Conservation (phyloP, 164 flowering plant genomes). For the grape (Vitis vinifera) region DNA sequence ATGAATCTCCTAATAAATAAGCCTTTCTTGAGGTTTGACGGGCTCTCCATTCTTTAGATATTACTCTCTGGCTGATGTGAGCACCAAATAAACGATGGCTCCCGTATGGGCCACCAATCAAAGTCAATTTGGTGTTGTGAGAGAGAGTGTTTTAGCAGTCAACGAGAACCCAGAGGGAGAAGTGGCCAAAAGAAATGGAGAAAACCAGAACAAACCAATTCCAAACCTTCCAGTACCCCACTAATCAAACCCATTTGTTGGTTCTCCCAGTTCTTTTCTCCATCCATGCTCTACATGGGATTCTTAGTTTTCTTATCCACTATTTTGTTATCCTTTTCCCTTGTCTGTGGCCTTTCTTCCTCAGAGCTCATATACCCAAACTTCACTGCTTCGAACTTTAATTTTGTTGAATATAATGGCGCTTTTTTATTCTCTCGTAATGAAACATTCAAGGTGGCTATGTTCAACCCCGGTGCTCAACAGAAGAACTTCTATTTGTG, state of each 20-base stretch:
- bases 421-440: constrained; percentile 62
- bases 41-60: not conserved
- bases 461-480: constrained; percentile 46
- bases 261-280: not conserved
- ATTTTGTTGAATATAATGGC: constrained; percentile 50
- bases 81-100: constrained; percentile 10
- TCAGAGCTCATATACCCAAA: constrained; percentile 56
- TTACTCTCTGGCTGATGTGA: constrained; percentile 17
- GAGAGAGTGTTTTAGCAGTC: constrained; percentile 14
- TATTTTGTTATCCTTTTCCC: constrained; percentile 21
- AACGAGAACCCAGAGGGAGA: constrained; percentile 11
- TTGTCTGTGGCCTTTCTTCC: constrained; percentile 21
- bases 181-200: constrained; percentile 13
- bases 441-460: constrained; percentile 58
- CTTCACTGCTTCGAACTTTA: constrained; percentile 60
- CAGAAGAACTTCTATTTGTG: constrained; percentile 54
- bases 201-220: constrained; percentile 12
- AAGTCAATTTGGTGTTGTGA: constrained; percentile 11
- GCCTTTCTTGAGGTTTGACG: constrained; percentile 12
- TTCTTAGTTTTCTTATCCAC: constrained; percentile 17
- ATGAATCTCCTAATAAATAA: constrained; percentile 9
- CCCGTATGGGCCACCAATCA: constrained; percentile 1
- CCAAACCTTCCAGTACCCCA: constrained; percentile 8
- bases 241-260: constrained; percentile 9
- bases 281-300: constrained; percentile 25